Evolutionary conservation across 2,329 filamentous ascomycete genomes (phyloP), one percentile per base, ranked within the genome.

Genomic region (Sclerotinia borealis): DNA sequence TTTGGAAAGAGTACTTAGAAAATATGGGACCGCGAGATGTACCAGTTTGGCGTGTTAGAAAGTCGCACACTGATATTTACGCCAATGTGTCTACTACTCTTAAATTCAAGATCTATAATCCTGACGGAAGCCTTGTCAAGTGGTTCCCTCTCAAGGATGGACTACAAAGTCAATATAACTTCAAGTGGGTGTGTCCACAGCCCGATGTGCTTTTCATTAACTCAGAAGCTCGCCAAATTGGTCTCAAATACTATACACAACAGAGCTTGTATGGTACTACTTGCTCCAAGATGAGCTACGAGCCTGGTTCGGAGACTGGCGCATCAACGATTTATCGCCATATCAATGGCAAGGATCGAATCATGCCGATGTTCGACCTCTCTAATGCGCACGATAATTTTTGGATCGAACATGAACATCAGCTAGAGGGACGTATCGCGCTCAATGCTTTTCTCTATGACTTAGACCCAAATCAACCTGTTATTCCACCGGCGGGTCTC

Each of bases 391-490:
- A 56, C 8, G n/a, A 43, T 6, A 29, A 15, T 3, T 45, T 45
- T 11, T 56, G 39, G 54, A 2, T 25, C 27, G 39, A 56, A 31
- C 39, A 56, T 45, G 37, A 56, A 7, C 39, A 56, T 45, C 29
- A 31, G 17, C 27, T 56, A 2, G 39, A 56, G 41, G 54, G 39
- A 45, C 13, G n/a, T 1, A 13, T 56, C 19, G 54, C 39, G 6
- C n/a, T 45, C 15, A 34, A 45, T 56, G 54, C 39, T 36, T 56
- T 56, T 15, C 54, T 56, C 13, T 56, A 56, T 8, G 54, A 56
- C 19, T 56, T 56, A 8, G 39, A 56, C 34, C 54, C 54, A 11
- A 45, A 56, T 11, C 27, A 56, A 17, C 54, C 39, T 1, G 10
- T 56, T 34, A 11, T 45, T 25, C 15, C 27, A 0, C 29, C 11